phyloP scores from a whole-genome alignment of 345 rosid genomes.

The Trapa bicornis region DNA sequence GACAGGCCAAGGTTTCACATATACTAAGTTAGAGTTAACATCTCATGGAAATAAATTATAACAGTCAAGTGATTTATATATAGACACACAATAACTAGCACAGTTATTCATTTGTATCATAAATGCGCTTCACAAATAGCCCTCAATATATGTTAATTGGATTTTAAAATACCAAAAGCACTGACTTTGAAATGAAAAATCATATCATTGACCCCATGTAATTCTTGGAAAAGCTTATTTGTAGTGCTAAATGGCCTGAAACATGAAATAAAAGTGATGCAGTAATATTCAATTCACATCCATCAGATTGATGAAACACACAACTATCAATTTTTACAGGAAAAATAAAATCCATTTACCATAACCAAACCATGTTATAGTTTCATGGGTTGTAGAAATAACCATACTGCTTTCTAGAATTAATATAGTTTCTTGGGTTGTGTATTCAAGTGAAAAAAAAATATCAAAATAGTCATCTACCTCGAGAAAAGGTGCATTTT shows the following conservation, averaged over 20 bases:
- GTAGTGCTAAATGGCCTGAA: neutral
- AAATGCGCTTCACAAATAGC: neutral
- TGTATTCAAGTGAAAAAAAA: neutral
- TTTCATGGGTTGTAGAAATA: neutral
- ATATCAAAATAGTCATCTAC: slow-evolving; percentile 18
- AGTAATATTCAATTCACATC: neutral
- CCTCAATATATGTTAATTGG: neutral
- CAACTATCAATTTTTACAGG: neutral
- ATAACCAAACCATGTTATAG: neutral
- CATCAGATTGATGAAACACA: neutral
- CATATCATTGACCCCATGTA: neutral
- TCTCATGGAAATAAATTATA: neutral
- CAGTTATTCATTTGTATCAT: neutral
- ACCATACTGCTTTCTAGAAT: neutral
- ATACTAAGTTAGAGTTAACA: neutral
- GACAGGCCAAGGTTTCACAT: neutral
- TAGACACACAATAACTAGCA: neutral
- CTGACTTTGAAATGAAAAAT: neutral
- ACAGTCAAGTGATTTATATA: neutral
- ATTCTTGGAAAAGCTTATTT: neutral
- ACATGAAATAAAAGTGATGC: neutral
- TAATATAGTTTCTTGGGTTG: neutral
- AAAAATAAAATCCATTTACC: neutral
- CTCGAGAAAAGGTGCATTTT: slow-evolving; percentile 83
- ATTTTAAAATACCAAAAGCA: neutral